Base-by-base conservation (phyloP, 2,329 filamentous ascomycete genomes). In the Fusarium penzigii region DNA sequence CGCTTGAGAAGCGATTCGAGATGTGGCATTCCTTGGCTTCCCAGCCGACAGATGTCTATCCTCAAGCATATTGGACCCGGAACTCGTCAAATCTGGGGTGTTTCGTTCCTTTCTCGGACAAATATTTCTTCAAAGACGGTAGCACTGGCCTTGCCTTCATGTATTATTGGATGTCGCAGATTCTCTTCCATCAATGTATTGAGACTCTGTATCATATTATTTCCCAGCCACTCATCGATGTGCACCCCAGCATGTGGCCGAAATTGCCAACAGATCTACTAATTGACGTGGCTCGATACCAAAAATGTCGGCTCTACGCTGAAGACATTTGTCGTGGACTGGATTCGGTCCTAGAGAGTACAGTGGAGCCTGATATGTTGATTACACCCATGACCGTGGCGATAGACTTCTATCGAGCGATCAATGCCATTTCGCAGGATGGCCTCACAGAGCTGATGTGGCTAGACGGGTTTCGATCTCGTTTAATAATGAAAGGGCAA, bases 141-240 rank as follows among this genome's bases (percentile, higher is more conserved):
- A 58, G 70, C 12, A 72, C 76, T 1, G 77, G 80, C 1, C 57
- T 81, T 32, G 72, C 72, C 42, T 76, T 83, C 55, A 65, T 81
- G 12, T 78, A 80, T 61, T 83, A 81, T 64, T 84, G 81, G 81
- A 74, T 78, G 54, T 65, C 75, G 1, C 74, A 80, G 42, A 69
- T 83, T 29, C 57, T 77, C 12, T 74, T 84, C 43, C 75, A 78
- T 55, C 76, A 73, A 10, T 78, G 74, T 58, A 72, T 83, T 39
- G 74, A 75, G 52, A 60, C 62, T 14, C 66, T 84, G 14, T 72
- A 81, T 51, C 67, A 70, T 25, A 65, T 68, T 51, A 71, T 80
- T 42, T 75, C 74, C 53, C 70, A 79, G 52, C 72, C 76, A 0
- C 72, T 75, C 16, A 56, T 76, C 11, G 74, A 76, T 48, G 66